Conservation (phyloP, 371 early-diverging fungal species). For the Apophysomyces trapeziformis region DNA sequence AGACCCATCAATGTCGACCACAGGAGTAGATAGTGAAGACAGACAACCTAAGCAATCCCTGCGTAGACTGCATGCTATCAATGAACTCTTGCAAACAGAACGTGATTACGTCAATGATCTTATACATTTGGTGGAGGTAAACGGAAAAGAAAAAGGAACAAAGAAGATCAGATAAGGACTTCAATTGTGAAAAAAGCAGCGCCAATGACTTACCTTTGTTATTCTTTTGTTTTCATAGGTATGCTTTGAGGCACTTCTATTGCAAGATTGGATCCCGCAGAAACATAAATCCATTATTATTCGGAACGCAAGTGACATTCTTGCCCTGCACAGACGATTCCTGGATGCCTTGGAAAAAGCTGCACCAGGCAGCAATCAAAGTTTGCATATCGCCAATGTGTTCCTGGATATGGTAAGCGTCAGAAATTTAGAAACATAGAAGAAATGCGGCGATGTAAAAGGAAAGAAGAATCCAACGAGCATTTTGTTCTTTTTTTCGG, state of each 20-base stretch:
- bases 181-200: too few species aligned
- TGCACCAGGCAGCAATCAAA: constrained; percentile 8
- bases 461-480: too few species aligned
- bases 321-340: constrained; percentile 40
- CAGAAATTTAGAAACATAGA: background rate
- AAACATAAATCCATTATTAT: constrained; percentile 37
- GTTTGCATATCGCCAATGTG: constrained; percentile 30
- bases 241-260: constrained; percentile 32
- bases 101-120: constrained; percentile 49
- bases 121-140: constrained; percentile 43
- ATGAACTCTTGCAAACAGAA: constrained; percentile 52
- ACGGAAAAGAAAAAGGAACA: background rate
- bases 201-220: constrained; percentile 2
- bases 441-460: too few species aligned
- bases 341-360: constrained; percentile 22
- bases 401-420: constrained; percentile 46
- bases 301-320: constrained; percentile 42
- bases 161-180: too few species aligned
- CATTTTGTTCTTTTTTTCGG: background rate
- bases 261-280: constrained; percentile 41
- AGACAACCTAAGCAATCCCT: constrained; percentile 31
- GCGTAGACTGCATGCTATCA: constrained; percentile 40
- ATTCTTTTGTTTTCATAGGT: constrained; percentile 22
- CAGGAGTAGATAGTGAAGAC: constrained; percentile 16
- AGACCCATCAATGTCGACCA: constrained; percentile 4